Evolutionary conservation across 495 filamentous ascomycete species (phyloP).

Genomic region (Polyplosphaeria fusca): DNA sequence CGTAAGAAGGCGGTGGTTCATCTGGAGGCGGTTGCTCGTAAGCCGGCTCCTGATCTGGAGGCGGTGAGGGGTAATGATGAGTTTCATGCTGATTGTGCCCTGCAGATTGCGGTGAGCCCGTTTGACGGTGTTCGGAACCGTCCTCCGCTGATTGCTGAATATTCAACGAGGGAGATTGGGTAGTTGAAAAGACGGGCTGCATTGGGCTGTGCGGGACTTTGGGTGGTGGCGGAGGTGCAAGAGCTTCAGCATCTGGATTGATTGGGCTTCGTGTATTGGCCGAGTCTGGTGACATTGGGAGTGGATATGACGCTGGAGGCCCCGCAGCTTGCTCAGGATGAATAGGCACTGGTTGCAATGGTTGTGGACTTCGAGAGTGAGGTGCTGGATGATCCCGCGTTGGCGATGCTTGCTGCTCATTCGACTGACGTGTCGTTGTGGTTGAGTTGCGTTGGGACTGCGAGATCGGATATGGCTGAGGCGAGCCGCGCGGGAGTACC

Average conservation of each 20-base stretch:
- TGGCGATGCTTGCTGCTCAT: not conserved
- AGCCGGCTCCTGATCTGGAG: slow-evolving; percentile 1
- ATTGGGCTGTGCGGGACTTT: slow-evolving; percentile 23
- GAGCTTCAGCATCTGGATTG: slow-evolving; percentile 10
- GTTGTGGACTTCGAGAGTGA: slow-evolving; percentile 17
- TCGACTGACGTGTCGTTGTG: not conserved
- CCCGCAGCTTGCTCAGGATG: slow-evolving; percentile 10
- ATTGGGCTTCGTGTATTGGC: slow-evolving; percentile 13
- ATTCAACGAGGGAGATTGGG: not conserved
- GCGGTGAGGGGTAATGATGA: not conserved
- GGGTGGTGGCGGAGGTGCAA: slow-evolving; percentile 29
- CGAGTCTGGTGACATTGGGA: slow-evolving; percentile 25
- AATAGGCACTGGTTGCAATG: slow-evolving; percentile 19
- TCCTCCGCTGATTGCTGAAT: not conserved
- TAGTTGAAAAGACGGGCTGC: not conserved
- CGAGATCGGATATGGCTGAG: slow-evolving; percentile 24
- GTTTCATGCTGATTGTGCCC: not conserved
- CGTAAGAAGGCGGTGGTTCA: slow-evolving; percentile 25
- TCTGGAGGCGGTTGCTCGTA: slow-evolving; percentile 22
- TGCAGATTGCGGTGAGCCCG: slow-evolving; percentile 6
- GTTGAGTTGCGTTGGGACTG: not conserved
- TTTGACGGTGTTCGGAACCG: not conserved
- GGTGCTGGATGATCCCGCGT: not conserved
- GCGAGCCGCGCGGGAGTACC: slow-evolving; percentile 24
- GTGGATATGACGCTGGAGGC: slow-evolving; percentile 23